Conservation (phyloP, 108 stramenopile genomes). For the Licmophora abbreviata region DNA sequence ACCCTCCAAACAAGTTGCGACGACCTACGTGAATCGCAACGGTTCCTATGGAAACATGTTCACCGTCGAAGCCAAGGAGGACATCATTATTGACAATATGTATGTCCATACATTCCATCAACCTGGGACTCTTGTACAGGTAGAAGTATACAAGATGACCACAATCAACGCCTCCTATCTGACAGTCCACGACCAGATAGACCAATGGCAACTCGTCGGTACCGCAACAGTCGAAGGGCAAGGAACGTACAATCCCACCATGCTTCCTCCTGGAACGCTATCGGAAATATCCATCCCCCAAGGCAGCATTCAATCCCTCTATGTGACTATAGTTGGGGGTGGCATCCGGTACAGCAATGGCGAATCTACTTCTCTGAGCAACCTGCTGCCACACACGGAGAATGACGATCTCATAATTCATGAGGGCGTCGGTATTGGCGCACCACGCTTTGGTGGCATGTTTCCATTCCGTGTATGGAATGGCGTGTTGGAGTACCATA, state of each 20-base stretch:
- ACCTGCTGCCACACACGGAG: neutral
- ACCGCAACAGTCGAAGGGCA: neutral
- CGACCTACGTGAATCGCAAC: neutral
- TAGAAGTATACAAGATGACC: neutral
- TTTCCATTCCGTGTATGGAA: neutral
- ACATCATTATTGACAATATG: constrained; percentile 3
- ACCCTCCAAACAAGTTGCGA: no score
- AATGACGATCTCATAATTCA: constrained; percentile 1
- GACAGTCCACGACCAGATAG: neutral
- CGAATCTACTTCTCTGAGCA: neutral
- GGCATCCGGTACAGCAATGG: neutral
- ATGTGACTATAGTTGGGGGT: constrained; percentile 2
- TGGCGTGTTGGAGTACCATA: neutral
- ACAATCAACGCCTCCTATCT: neutral
- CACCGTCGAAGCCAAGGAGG: neutral
- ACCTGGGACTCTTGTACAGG: neutral
- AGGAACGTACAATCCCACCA: neutral
- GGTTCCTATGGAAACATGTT: constrained; percentile 5
- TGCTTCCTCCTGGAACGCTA: neutral
- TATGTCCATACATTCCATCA: neutral
- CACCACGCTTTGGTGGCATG: neutral
- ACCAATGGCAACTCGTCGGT: neutral
- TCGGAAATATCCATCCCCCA: neutral
- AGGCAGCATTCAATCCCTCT: neutral
- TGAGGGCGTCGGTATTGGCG: neutral